These are phyloP conservation scores for Mucor saturninus DNA, from an alignment of 371 early-diverging fungal genomes.

Conservation along the genomic window DNA sequence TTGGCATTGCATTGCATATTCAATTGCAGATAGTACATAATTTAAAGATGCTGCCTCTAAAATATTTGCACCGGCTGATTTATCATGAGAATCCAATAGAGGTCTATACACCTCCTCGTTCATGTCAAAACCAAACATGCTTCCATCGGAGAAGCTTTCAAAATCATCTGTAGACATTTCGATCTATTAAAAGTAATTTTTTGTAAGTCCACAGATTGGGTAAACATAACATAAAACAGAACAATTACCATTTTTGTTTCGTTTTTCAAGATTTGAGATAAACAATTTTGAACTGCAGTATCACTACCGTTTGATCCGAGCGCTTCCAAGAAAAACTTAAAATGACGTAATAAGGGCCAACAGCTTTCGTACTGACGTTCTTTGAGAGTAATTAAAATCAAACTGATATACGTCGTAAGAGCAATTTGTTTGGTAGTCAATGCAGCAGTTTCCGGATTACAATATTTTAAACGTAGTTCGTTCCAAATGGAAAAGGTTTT, in stretches of 20 bases:
- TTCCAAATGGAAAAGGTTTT: slow-evolving; percentile 45
- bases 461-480: slow-evolving; percentile 21
- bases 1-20: slow-evolving; percentile 41
- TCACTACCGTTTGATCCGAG: slow-evolving; percentile 20
- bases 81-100: slow-evolving; percentile 33
- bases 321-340: slow-evolving; percentile 48
- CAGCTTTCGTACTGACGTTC: slow-evolving; percentile 56
- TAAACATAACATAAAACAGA: neutral
- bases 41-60: slow-evolving; percentile 49
- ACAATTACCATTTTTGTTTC: slow-evolving; percentile 44
- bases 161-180: slow-evolving; percentile 52
- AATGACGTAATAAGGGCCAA: slow-evolving; percentile 50
- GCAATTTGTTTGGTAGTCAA: slow-evolving; percentile 47
- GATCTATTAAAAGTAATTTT: slow-evolving; percentile 23
- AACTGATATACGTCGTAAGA: slow-evolving; percentile 53
- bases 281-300: slow-evolving; percentile 12
- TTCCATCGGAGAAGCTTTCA: slow-evolving; percentile 53
- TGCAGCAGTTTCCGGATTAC: slow-evolving; percentile 30
- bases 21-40: slow-evolving; percentile 39
- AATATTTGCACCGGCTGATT: slow-evolving; percentile 39
- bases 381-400: slow-evolving; percentile 51
- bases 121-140: slow-evolving; percentile 53
- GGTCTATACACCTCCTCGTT: slow-evolving; percentile 50
- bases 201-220: neutral
- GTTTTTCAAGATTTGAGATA: slow-evolving; percentile 23